Conservation (phyloP, 2,329 filamentous ascomycete genomes). For the Didymella segeticola region DNA sequence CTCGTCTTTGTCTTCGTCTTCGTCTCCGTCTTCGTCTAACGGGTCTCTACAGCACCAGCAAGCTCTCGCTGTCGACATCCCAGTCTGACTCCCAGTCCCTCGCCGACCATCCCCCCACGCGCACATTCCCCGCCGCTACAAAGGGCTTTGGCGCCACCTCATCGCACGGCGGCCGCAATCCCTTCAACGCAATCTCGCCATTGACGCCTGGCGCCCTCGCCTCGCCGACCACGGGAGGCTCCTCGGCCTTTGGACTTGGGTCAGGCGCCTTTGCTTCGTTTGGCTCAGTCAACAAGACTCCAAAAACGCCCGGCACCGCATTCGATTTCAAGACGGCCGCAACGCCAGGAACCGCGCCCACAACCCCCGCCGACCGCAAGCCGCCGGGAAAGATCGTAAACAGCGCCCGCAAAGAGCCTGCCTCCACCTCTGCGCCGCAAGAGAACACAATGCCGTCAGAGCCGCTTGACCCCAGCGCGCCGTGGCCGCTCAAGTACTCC, state of each 20-base stretch:
- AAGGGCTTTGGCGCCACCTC: conserved; percentile 78
- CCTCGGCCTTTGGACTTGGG: conserved; percentile 90
- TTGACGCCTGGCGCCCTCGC: conserved; percentile 69
- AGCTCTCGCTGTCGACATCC: conserved; percentile 86
- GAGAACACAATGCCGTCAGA: conserved; percentile 49
- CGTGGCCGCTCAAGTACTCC: conserved; percentile 73
- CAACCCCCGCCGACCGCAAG: conserved; percentile 69
- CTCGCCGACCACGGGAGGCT: conserved; percentile 78
- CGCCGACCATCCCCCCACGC: conserved; percentile 63
- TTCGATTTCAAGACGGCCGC: conserved; percentile 75
- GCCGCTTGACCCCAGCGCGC: conserved; percentile 47
- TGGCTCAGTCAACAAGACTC: conserved; percentile 80
- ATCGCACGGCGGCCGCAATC: conserved; percentile 78
- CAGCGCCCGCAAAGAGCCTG: conserved; percentile 46
- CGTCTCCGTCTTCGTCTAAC: too few species aligned
- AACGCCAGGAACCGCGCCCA: conserved; percentile 54
- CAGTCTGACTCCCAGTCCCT: conserved; percentile 60
- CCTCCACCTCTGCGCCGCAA: conserved; percentile 30
- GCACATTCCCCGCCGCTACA: conserved; percentile 69
- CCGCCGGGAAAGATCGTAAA: conserved; percentile 41
- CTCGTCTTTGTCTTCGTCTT: too few species aligned
- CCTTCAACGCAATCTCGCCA: conserved; percentile 78
- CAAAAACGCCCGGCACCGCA: conserved; percentile 81
- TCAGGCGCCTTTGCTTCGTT: conserved; percentile 98
- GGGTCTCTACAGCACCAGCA: conserved; percentile 70